These are phyloP conservation scores for Papilionanthe hybrid DNA, from an alignment of 116 monocot species.

Conservation along the genomic window DNA sequence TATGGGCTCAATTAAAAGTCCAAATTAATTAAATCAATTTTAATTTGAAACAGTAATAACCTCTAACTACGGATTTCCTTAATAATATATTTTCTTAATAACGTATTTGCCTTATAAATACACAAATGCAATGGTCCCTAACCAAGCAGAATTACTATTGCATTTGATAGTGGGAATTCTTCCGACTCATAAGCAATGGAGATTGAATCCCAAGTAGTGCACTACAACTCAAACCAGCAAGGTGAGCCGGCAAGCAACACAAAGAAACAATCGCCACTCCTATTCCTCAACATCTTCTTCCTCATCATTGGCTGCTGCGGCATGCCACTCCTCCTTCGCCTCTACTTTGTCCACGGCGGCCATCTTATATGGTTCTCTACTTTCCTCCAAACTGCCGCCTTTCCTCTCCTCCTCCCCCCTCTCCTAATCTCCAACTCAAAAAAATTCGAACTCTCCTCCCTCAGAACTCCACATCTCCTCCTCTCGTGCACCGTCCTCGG, in stretches of 20 bases:
- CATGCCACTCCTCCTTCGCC: constrained; percentile 24
- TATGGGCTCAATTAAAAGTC: no score
- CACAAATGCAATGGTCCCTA: no score
- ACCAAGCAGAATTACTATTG: no score
- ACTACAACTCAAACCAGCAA: no score
- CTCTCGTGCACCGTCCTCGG: constrained; percentile 23
- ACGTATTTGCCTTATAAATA: no score
- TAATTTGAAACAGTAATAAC: no score
- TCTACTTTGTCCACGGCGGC: constrained; percentile 33
- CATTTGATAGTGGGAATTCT: neutral
- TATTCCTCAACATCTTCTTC: constrained; percentile 10
- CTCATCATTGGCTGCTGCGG: constrained; percentile 26
- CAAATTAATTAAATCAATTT: no score
- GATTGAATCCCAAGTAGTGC: neutral
- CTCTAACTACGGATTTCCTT: no score
- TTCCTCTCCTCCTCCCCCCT: constrained; percentile 25
- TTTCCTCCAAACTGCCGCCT: constrained; percentile 32
- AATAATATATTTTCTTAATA: no score
- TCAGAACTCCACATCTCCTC: constrained; percentile 12
- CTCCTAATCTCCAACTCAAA: constrained; percentile 8
- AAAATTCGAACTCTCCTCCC: neutral
- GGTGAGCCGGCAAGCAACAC: constrained; percentile 5
- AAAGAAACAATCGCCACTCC: constrained; percentile 1
- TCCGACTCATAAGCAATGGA: neutral
- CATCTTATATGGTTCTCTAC: constrained; percentile 32